Evolutionary conservation across 805 yeast species (phyloP).

Genomic region (Starmerella stigmatis): DNA sequence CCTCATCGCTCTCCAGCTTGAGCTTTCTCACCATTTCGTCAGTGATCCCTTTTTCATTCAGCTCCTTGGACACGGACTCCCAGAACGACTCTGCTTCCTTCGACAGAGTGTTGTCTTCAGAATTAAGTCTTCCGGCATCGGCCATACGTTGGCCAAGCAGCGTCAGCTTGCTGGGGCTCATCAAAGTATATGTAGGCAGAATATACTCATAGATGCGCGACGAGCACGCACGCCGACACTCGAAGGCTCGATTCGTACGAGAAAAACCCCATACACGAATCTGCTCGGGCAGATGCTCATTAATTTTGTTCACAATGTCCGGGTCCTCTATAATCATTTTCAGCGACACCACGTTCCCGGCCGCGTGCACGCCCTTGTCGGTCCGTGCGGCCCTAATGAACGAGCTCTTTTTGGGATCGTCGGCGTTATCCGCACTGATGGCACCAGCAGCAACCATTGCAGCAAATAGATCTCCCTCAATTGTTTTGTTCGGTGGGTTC

Average conservation of each 20-base stretch:
- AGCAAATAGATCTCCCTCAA: slow-evolving; percentile 76
- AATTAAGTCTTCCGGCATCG: slow-evolving; percentile 32
- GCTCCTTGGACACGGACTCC: slow-evolving; percentile 35
- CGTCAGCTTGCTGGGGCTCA: slow-evolving; percentile 80
- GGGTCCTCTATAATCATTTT: slow-evolving; percentile 78
- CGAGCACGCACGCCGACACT: slow-evolving; percentile 89
- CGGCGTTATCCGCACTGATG: slow-evolving; percentile 72
- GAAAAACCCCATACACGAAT: slow-evolving; percentile 89
- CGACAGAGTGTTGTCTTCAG: slow-evolving; percentile 53
- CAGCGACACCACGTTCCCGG: slow-evolving; percentile 79
- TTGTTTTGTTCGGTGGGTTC: slow-evolving; percentile 78
- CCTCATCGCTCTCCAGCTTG: slow-evolving; percentile 12
- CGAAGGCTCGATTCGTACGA: slow-evolving; percentile 81
- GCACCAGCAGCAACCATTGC: slow-evolving; percentile 86
- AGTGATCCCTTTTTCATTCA: slow-evolving; percentile 13
- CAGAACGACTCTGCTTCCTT: slow-evolving; percentile 68
- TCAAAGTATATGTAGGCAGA: slow-evolving; percentile 79
- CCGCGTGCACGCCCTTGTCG: slow-evolving; percentile 96
- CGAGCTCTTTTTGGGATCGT: slow-evolving; percentile 77
- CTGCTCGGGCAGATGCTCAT: slow-evolving; percentile 65
- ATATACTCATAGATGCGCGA: slow-evolving; percentile 92
- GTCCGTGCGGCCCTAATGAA: slow-evolving; percentile 58
- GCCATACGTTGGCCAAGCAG: slow-evolving; percentile 43
- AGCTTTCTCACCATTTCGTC: slow-evolving; percentile 11
- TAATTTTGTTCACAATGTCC: slow-evolving; percentile 63